Base-by-base conservation (phyloP, 228 moss, liverwort and hornwort genomes). In the Sphagnum magellanicum region DNA sequence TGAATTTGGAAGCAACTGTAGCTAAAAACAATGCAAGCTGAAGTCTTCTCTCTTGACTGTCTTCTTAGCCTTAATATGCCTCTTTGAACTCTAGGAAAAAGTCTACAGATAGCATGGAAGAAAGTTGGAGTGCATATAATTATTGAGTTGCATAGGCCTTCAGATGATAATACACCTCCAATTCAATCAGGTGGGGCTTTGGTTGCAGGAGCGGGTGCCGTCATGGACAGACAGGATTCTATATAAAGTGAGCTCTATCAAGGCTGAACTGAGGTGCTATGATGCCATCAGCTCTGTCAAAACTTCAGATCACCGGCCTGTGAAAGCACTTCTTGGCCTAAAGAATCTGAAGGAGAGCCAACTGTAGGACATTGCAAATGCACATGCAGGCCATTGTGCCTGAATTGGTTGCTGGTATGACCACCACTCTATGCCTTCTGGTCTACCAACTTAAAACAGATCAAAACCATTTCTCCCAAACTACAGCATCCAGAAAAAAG, bases 171-270 rank as follows among this genome's bases (percentile, higher is more conserved):
- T 55, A 50, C 48, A 7, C 49, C 6, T 48, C 48, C 14, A 62
- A 11, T n/a, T 15, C 14, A 6, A 15, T 62, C 15, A 6, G 11
- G 12, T n/a, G 17, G 11, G 17, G 14, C 7, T n/a, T 10, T n/a
- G 66, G 47, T 63, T 73, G 65, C 89, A 94, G 94, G 94, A 91
- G 60, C 73, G 94, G 67, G 91, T 91, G n/a, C 94, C 94, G 13
- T 94, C 94, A 13, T 94, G 94, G 94, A 94, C 94, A 10, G 94
- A 94, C 70, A 78, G 94, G 74, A 89, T 94, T 57, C 69, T 94
- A 10, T 94, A 83, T 76, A 94, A 88, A 83, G 79, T 81, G 46
- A 79, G 77, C 16, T 72, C 73, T 5, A 72, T 86, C 59, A 88
- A 78, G 72, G 79, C 81, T 50, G 79, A 81, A 58, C 72, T 94